Evolutionary conservation across 495 filamentous ascomycete genomes (phyloP).

Genomic region (Talaromyces thailandensis): DNA sequence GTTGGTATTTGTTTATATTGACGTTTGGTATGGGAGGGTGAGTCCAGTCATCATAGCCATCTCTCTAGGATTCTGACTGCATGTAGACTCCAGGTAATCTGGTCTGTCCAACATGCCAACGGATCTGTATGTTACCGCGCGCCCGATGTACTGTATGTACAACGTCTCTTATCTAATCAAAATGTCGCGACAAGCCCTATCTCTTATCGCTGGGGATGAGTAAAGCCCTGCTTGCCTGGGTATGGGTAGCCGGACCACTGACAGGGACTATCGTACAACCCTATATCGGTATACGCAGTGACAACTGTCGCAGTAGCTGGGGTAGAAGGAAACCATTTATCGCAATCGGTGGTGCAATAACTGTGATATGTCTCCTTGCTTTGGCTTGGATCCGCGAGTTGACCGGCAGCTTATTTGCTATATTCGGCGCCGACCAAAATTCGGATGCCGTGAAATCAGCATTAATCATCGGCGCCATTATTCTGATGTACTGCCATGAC

Average conservation of each 20-base stretch:
- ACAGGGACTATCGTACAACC: slow-evolving; percentile 86
- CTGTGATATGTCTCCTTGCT: neutral
- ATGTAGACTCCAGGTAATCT: slow-evolving; percentile 73
- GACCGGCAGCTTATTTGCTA: neutral
- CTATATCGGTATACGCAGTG: slow-evolving; percentile 83
- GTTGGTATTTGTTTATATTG: slow-evolving; percentile 73
- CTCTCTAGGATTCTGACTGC: neutral
- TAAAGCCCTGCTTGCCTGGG: slow-evolving; percentile 85
- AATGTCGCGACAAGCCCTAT: slow-evolving; percentile 36
- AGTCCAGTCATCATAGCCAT: slow-evolving; percentile 15
- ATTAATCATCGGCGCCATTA: neutral
- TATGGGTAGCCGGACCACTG: slow-evolving; percentile 88
- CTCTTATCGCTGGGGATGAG: slow-evolving; percentile 74
- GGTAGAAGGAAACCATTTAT: slow-evolving; percentile 87
- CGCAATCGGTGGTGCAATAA: slow-evolving; percentile 57
- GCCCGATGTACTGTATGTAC: neutral
- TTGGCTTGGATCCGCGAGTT: neutral
- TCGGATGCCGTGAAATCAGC: neutral
- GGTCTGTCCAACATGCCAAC: slow-evolving; percentile 83
- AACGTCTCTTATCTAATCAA: neutral
- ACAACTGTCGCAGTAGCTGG: slow-evolving; percentile 70
- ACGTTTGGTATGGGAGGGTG: slow-evolving; percentile 73
- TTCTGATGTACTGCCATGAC: neutral
- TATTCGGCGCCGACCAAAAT: neutral
- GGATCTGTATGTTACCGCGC: slow-evolving; percentile 48